A percentile compares a stretch with the other conserved stretches of the same genome.
These are phyloP conservation scores for Phalaenopsis hybrid DNA, from an alignment of 116 monocot genomes.

Conservation along the genomic window DNA sequence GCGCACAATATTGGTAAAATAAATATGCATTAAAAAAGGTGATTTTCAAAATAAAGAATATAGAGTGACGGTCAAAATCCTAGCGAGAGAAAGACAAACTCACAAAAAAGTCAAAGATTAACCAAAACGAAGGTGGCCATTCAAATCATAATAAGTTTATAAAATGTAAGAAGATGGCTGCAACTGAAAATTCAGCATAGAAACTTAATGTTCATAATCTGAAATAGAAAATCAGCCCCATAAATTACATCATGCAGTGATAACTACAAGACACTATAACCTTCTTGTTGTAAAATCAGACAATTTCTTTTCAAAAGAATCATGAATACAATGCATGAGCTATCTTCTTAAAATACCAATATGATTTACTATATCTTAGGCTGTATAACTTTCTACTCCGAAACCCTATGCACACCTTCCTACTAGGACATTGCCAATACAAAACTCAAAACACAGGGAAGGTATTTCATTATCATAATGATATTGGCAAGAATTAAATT, in stretches of 20 bases:
- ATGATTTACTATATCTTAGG: not conserved
- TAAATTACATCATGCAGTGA: not conserved
- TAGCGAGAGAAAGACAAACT: not conserved
- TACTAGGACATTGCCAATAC: not conserved
- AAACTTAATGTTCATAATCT: not conserved
- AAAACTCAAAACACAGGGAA: not conserved
- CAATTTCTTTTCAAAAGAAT: not conserved
- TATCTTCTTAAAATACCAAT: not conserved
- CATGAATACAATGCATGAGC: not conserved
- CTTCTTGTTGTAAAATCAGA: not conserved
- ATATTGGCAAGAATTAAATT: not conserved
- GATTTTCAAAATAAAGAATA: not conserved
- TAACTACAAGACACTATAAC: not conserved
- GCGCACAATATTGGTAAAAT: not conserved
- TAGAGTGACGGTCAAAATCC: not conserved
- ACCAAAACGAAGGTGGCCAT: not conserved
- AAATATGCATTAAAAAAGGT: not conserved
- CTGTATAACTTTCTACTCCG: not conserved
- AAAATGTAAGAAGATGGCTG: not conserved
- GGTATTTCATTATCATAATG: not conserved
- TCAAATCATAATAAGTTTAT: not conserved
- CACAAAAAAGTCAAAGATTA: not conserved
- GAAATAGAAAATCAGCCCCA: not conserved
- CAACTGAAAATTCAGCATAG: not conserved
- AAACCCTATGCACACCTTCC: not conserved